Conservation (phyloP, 2,329 filamentous ascomycete species). For the Paracorniculantispora psalliotae region DNA sequence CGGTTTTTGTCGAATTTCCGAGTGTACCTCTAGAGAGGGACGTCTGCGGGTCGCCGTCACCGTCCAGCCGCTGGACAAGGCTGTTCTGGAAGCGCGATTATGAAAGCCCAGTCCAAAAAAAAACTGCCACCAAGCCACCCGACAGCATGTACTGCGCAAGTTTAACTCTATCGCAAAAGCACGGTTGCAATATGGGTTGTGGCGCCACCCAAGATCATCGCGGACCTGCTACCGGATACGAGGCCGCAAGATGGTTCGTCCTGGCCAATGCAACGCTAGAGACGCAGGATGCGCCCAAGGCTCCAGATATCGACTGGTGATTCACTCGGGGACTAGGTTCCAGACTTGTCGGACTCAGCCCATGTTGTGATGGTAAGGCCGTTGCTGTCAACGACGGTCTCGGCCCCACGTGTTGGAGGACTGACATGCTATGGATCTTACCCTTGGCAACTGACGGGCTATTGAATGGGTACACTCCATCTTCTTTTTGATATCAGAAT, state of each 20-base stretch:
- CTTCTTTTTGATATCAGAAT: background rate
- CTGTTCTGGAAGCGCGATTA: background rate
- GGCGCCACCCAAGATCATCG: background rate
- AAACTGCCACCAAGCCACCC: too few species aligned
- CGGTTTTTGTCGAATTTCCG: background rate
- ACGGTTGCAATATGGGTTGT: background rate
- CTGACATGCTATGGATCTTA: background rate
- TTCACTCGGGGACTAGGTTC: background rate
- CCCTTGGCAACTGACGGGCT: background rate
- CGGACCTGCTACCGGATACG: background rate
- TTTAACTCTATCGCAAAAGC: background rate
- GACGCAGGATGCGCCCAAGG: background rate
- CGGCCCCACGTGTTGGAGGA: background rate
- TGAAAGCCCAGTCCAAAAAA: background rate
- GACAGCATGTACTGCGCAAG: too few species aligned
- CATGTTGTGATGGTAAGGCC: background rate
- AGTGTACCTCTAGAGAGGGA: background rate
- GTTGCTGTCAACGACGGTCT: background rate
- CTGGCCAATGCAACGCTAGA: background rate
- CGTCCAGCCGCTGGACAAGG: background rate
- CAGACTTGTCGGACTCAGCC: background rate
- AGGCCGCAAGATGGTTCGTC: background rate
- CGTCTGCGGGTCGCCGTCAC: background rate
- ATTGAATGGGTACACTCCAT: background rate
- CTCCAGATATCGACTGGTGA: background rate